phyloP scores from a whole-genome alignment of 2,329 filamentous ascomycete species.

The Microthyrium microscopicum region DNA sequence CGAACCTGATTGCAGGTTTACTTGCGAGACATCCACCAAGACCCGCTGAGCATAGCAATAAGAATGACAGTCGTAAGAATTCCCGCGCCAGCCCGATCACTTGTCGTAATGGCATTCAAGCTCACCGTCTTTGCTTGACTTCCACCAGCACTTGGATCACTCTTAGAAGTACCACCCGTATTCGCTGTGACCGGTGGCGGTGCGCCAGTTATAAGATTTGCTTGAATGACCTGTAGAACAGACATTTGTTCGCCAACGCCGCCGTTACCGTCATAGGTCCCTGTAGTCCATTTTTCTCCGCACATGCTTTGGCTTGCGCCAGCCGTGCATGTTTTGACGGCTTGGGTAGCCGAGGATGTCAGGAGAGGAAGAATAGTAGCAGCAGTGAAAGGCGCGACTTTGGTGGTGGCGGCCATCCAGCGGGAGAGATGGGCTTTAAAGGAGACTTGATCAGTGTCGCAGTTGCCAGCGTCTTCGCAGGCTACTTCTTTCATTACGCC shows the following conservation, averaged over 20 bases:
- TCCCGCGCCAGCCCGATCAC: constrained; percentile 52
- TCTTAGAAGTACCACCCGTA: constrained; percentile 34
- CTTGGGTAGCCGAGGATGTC: constrained; percentile 36
- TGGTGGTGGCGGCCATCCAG: constrained; percentile 25
- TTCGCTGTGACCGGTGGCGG: constrained; percentile 26
- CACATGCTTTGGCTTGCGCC: constrained; percentile 29
- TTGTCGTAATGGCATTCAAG: constrained; percentile 13
- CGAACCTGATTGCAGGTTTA: too few relatives aligned
- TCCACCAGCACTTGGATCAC: constrained; percentile 22
- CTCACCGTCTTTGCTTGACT: too few relatives aligned
- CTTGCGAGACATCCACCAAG: constrained; percentile 31
- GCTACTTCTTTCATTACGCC: constrained; percentile 30
- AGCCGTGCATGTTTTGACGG: constrained; percentile 37
- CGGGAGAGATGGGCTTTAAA: constrained; percentile 28
- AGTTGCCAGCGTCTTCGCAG: constrained; percentile 28
- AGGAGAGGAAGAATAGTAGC: constrained; percentile 33
- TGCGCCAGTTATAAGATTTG: constrained; percentile 19
- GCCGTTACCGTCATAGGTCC: constrained; percentile 23
- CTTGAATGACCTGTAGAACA: constrained; percentile 36
- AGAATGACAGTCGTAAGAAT: constrained; percentile 46
- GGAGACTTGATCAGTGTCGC: constrained; percentile 30
- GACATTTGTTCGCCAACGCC: constrained; percentile 45
- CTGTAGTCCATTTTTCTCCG: constrained; percentile 27
- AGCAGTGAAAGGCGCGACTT: constrained; percentile 22
- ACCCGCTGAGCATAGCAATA: constrained; percentile 36